A percentile compares a stretch with the other conserved stretches of the same genome.
Conservation (phyloP, 176 grass and related monocot species). For the Musa troglodytarum region DNA sequence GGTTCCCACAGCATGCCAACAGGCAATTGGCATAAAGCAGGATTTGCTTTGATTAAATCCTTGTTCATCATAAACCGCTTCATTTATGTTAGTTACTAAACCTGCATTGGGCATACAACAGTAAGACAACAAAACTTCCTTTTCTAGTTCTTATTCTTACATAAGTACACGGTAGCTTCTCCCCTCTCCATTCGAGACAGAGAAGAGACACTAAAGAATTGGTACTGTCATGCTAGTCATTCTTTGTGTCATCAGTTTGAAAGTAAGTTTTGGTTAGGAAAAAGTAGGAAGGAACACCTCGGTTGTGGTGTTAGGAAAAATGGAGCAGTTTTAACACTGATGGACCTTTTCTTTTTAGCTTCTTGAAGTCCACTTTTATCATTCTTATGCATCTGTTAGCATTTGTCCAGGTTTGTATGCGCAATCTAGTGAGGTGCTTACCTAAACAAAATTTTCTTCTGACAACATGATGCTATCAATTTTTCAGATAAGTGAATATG, state of each 20-base stretch:
- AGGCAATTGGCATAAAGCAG: too few species aligned
- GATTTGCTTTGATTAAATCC: too few species aligned
- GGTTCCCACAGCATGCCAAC: too few species aligned
- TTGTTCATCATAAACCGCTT: too few species aligned
- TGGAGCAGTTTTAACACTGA: neutral
- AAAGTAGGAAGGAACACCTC: neutral
- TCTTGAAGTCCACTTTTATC: neutral
- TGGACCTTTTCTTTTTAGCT: neutral
- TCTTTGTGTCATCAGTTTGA: too few species aligned
- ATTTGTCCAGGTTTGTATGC: neutral
- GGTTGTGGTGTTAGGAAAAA: neutral
- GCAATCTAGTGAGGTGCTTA: neutral
- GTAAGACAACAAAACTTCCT: too few species aligned
- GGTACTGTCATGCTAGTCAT: too few species aligned
- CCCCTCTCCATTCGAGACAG: too few species aligned
- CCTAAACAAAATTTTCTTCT: neutral
- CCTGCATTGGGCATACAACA: neutral
- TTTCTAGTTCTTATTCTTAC: too few species aligned
- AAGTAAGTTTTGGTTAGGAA: neutral
- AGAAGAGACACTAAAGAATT: too few species aligned
- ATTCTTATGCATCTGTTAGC: neutral
- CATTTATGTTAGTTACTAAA: too few species aligned
- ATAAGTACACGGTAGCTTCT: too few species aligned
- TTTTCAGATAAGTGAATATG: slow-evolving; percentile 56
- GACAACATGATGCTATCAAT: slow-evolving; percentile 1